Evolutionary conservation across 1,139 yeast genomes (phyloP).

Genomic region (Candida frijolesensis): DNA sequence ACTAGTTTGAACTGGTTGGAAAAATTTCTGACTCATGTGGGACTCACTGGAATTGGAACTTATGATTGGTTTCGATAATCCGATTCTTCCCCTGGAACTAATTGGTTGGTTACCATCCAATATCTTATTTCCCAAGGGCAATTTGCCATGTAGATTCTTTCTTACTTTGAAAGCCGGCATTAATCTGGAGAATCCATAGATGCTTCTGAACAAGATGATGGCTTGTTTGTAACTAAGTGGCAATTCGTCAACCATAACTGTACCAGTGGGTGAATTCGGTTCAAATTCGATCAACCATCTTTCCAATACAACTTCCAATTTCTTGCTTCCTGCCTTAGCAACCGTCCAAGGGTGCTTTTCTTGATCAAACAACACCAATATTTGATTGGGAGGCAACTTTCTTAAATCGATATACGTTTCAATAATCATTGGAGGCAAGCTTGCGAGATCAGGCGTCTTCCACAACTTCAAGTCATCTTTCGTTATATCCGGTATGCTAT

Average conservation of each 20-base stretch:
- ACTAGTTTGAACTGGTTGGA: constrained; percentile 73
- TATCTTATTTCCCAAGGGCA: constrained; percentile 56
- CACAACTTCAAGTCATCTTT: constrained; percentile 65
- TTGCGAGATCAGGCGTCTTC: constrained; percentile 47
- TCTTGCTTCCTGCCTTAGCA: constrained; percentile 46
- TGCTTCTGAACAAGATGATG: constrained; percentile 69
- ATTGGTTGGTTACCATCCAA: constrained; percentile 80
- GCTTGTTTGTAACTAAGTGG: constrained; percentile 77
- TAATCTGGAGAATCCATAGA: constrained; percentile 66
- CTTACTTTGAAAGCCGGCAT: constrained; percentile 71
- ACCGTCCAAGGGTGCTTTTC: constrained; percentile 45
- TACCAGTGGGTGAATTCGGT: constrained; percentile 24
- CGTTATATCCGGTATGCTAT: constrained; percentile 42
- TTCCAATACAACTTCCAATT: constrained; percentile 83
- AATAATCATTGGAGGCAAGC: constrained; percentile 76
- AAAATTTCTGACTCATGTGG: constrained; percentile 61
- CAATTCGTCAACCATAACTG: constrained; percentile 48
- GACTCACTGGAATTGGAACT: constrained; percentile 39
- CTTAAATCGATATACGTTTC: constrained; percentile 82
- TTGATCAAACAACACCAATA: constrained; percentile 59
- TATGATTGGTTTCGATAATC: constrained; percentile 70
- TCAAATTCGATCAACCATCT: constrained; percentile 90
- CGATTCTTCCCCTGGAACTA: constrained; percentile 80
- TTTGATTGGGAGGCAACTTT: constrained; percentile 58
- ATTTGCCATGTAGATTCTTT: constrained; percentile 33